A percentile compares a stretch with the other conserved stretches of the same genome.
phyloP scores from a whole-genome alignment of 2,329 filamentous ascomycete genomes.

The Monilinia aucupariae region DNA sequence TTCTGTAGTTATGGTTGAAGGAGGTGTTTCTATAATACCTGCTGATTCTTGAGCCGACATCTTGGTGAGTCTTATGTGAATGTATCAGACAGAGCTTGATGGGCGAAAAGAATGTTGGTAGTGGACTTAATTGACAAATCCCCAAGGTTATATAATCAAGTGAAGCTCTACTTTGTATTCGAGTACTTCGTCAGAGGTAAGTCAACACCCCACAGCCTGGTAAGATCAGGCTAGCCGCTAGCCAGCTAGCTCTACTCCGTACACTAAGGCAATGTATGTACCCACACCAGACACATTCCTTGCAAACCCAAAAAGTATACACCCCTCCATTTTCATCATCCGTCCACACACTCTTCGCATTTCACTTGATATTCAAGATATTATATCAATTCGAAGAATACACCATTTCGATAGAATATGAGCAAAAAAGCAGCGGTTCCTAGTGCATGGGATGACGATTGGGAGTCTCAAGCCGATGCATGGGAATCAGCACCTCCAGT shows the following conservation, averaged over 20 bases:
- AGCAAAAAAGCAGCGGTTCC: slow-evolving; percentile 47
- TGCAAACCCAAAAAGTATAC: slow-evolving; percentile 7
- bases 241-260: too few species aligned
- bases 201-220: slow-evolving; percentile 6
- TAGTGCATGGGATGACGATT: slow-evolving; percentile 86
- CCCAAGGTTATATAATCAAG: background rate
- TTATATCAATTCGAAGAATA: background rate
- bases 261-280: background rate
- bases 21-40: slow-evolving; percentile 8
- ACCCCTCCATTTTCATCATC: slow-evolving; percentile 5
- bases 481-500: slow-evolving; percentile 31
- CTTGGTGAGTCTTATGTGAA: background rate
- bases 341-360: background rate
- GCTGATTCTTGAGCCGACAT: slow-evolving; percentile 10
- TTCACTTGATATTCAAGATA: background rate
- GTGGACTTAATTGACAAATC: background rate
- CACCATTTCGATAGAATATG: slow-evolving; percentile 20
- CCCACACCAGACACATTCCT: background rate
- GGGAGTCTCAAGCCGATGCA: slow-evolving; percentile 71
- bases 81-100: too few species aligned
- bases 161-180: too few species aligned
- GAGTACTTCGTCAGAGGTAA: background rate
- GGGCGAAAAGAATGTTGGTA: background rate
- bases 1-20: background rate
- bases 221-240: background rate